Conservation (phyloP, 2,329 filamentous ascomycete species). For the Pseudocercospora ulei region DNA sequence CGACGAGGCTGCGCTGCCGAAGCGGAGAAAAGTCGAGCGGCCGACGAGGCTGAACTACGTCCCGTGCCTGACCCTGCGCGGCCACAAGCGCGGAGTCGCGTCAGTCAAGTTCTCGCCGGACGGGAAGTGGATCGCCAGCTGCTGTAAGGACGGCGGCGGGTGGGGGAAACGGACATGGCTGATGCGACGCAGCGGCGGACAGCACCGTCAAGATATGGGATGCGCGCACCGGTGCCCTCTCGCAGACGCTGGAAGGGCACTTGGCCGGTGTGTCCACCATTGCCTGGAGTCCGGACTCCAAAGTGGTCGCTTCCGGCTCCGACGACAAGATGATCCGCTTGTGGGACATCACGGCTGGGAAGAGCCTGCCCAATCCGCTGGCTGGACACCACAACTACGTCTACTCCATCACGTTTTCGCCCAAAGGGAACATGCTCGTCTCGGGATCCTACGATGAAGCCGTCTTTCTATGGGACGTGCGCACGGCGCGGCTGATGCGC, state of each 20-base stretch:
- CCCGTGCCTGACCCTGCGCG: slow-evolving; percentile 59
- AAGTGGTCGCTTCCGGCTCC: slow-evolving; percentile 76
- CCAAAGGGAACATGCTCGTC: slow-evolving; percentile 93
- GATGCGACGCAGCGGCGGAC: slow-evolving; percentile 55
- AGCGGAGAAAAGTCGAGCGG: slow-evolving; percentile 34
- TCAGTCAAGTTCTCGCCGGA: slow-evolving; percentile 86
- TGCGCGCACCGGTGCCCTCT: slow-evolving; percentile 62
- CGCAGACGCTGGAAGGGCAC: slow-evolving; percentile 86
- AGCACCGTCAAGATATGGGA: slow-evolving; percentile 88
- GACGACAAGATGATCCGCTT: slow-evolving; percentile 94
- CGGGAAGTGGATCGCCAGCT: slow-evolving; percentile 78
- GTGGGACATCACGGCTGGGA: slow-evolving; percentile 62
- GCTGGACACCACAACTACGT: slow-evolving; percentile 93
- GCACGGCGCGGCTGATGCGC: slow-evolving; percentile 77
- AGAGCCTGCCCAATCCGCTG: slow-evolving; percentile 52
- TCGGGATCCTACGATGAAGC: slow-evolving; percentile 96
- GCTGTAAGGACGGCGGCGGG: slow-evolving; percentile 44
- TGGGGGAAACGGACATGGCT: slow-evolving; percentile 2
- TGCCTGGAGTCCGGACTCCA: slow-evolving; percentile 86
- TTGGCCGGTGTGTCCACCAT: slow-evolving; percentile 85
- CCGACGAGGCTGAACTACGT: slow-evolving; percentile 57
- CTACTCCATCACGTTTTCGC: slow-evolving; percentile 88
- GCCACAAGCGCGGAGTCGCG: slow-evolving; percentile 69
- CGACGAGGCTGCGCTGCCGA: slow-evolving; percentile 22
- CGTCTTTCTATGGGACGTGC: slow-evolving; percentile 91